Conservation (phyloP, 805 yeast species). For the Peterozyma xylosa region DNA sequence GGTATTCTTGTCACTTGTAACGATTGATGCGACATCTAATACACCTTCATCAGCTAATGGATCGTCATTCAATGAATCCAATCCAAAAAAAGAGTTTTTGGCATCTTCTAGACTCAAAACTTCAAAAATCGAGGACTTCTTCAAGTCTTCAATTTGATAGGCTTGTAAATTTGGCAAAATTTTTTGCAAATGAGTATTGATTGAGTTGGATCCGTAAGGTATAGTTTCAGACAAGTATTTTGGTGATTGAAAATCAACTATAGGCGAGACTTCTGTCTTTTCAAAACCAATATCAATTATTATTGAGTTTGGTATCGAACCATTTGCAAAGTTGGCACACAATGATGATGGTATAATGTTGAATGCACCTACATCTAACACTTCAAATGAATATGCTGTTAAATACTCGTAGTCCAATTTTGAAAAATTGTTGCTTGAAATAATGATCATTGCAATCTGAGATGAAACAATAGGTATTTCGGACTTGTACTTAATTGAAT, state of each 20-base stretch:
- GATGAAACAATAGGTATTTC: conserved; percentile 18
- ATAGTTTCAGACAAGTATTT: conserved; percentile 32
- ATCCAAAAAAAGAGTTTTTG: conserved; percentile 52
- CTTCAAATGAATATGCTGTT: conserved; percentile 71
- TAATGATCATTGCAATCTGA: conserved; percentile 63
- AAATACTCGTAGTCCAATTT: conserved; percentile 58
- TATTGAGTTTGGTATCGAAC: conserved; percentile 52
- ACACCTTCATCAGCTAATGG: conserved; percentile 56
- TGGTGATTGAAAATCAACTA: conserved; percentile 63
- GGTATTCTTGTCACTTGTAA: conserved; percentile 63
- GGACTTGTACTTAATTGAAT: conserved; percentile 32
- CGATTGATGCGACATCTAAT: conserved; percentile 84
- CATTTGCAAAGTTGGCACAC: conserved; percentile 69
- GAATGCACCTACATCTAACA: conserved; percentile 64
- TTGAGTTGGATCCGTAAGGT: conserved; percentile 55
- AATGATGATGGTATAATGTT: conserved; percentile 61
- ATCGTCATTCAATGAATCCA: conserved; percentile 32
- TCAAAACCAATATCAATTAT: conserved; percentile 78
- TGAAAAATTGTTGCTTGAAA: conserved; percentile 66
- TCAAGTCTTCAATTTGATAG: conserved; percentile 66
- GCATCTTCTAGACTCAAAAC: conserved; percentile 64
- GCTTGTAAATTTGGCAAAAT: conserved; percentile 51
- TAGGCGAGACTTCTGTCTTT: conserved; percentile 70
- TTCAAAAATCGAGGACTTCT: conserved; percentile 70
- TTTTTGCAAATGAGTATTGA: conserved; percentile 45